Evolutionary conservation across 371 early-diverging fungal genomes (phyloP).

Genomic region (Dichotomocladium elegans): DNA sequence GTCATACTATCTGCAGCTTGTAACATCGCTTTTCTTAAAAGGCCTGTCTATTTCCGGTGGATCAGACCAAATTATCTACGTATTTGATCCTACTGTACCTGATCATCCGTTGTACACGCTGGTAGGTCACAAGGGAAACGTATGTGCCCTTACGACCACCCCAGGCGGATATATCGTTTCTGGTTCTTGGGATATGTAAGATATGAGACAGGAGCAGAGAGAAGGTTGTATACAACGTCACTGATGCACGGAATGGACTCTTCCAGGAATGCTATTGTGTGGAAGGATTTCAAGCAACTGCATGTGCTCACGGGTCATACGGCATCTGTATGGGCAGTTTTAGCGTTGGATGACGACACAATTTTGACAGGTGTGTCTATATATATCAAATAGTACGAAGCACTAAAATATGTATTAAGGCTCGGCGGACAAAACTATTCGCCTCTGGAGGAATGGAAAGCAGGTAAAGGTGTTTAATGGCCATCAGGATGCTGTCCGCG

Average conservation of each 20-base stretch:
- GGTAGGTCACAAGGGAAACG: slow-evolving; percentile 85
- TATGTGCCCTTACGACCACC: slow-evolving; percentile 72
- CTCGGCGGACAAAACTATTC: slow-evolving; percentile 93
- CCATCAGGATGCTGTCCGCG: slow-evolving; percentile 91
- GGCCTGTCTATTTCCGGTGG: slow-evolving; percentile 84
- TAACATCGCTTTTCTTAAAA: slow-evolving; percentile 13
- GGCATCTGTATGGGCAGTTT: slow-evolving; percentile 90
- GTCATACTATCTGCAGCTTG: background rate
- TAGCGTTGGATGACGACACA: slow-evolving; percentile 65
- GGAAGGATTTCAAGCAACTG: slow-evolving; percentile 74
- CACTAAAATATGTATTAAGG: no score
- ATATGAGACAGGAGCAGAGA: no score
- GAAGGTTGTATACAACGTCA: no score
- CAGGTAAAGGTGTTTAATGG: slow-evolving; percentile 71
- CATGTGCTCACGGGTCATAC: slow-evolving; percentile 78
- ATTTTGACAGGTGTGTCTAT: slow-evolving; percentile 90
- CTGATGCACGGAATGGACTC: no score
- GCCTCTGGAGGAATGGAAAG: slow-evolving; percentile 78
- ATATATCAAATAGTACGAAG: no score
- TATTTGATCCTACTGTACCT: slow-evolving; percentile 66
- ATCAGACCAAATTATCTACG: slow-evolving; percentile 78
- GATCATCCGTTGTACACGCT: slow-evolving; percentile 64
- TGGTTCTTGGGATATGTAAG: slow-evolving; percentile 96
- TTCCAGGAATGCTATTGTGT: slow-evolving; percentile 53
- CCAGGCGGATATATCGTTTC: slow-evolving; percentile 75